A percentile compares a stretch with the other conserved stretches of the same genome.
Evolutionary conservation across 768 basidiomycete genomes (phyloP).

Genomic region (Rubroboletus satanas): DNA sequence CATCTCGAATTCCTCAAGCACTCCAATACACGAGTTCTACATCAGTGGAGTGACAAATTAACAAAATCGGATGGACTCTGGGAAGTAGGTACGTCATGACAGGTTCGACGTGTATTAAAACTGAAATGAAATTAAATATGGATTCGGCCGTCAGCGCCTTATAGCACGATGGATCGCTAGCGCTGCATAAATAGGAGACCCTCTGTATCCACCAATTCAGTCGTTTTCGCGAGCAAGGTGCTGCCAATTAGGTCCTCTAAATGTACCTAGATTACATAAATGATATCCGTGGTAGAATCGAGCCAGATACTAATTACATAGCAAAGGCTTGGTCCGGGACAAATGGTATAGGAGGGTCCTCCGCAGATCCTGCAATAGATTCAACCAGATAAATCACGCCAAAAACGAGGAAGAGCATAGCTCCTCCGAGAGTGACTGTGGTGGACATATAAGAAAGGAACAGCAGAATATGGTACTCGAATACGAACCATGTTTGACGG

Average conservation of each 20-base stretch:
- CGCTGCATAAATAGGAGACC: neutral
- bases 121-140: neutral
- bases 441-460: neutral
- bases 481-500: constrained; percentile 80
- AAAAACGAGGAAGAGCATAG: constrained; percentile 78
- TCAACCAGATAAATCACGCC: constrained; percentile 75
- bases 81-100: neutral
- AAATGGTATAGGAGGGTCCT: constrained; percentile 19
- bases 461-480: neutral
- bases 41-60: too few species aligned
- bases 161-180: neutral
- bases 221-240: neutral
- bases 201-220: neutral
- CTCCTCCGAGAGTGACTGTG: constrained; percentile 82
- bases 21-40: constrained; percentile 4
- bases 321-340: constrained; percentile 3
- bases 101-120: neutral
- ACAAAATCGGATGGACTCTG: too few species aligned
- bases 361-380: constrained; percentile 35
- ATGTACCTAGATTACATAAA: constrained; percentile 1
- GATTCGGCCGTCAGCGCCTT: too few species aligned
- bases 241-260: neutral
- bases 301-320: neutral
- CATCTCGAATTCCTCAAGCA: constrained; percentile 2
- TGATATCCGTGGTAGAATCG: neutral